Evolutionary conservation across 441 rosid species (phyloP), one percentile per base, ranked within the genome.

Genomic region (Erodium texanum): DNA sequence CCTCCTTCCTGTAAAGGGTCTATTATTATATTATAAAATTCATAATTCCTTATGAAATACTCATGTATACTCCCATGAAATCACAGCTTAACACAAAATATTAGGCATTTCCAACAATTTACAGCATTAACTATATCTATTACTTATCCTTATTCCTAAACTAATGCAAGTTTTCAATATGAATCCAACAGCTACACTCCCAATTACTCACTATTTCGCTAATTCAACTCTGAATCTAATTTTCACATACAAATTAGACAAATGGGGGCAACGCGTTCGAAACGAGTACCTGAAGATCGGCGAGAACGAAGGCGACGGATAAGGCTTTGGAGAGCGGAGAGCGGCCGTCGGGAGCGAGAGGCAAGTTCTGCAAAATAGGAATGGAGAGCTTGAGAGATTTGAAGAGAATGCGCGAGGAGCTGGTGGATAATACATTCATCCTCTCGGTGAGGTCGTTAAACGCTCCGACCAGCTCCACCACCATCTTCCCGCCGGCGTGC

Each of bases 391-490:
- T 92, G 24, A 92, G 82, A 52, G 96, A 74, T 75, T 85, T 86
- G 80, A 94, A 94, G 59, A 89, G 91, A 64, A 89, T 64, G 29
- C 87, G 76, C 41, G 97, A 89, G 7, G 97, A 88, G 72, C 94
- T 84, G 20, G 84, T 86, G 15, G 99, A 94, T 1, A 92, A 62
- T 70, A 85, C 86, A 66, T 84, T 87, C 89, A 92, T 94, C 73
- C 93, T 84, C 80, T 88, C 93, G 19, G 97, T 88, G 1, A 92
- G 84, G 81, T 87, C 84, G 62, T 89, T 94, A 80, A 94, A 94
- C 10, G 96, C 92, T 61, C 97, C 97, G 7, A 92, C 97, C n/a
- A 94, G 88, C 88, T 94, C 89, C 74, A 92, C 94, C 79, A 94
- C 98, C 97, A 88, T 88, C 89, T 86, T 89, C 43, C 96, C 99